Evolutionary conservation across 176 grass and related monocot species (phyloP), one percentile per base, ranked within the genome.

Genomic region (Musa schizocarpa): DNA sequence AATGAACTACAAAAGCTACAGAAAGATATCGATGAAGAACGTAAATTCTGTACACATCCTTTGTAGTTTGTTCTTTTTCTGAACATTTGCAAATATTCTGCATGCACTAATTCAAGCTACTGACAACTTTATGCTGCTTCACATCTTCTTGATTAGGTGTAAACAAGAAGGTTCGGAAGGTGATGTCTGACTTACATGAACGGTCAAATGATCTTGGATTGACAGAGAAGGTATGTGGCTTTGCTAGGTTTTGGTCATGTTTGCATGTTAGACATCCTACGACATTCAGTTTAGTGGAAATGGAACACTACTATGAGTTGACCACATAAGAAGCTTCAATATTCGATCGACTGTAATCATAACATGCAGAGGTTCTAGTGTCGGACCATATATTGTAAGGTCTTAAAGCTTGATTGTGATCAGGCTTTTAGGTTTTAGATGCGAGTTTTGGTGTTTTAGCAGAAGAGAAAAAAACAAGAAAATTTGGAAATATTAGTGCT

Each of bases 81-180:
- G 20, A 62, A 17, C 55, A 19, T 62, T 9, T 19, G 57, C 57
- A 17, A 14, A 58, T 12, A 3, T 68, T 13, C 10, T 68, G 13
- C 65, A 25, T 69, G 13, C 27, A 43, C 66, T 48, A 29, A 34
- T 56, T 58, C 21, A 11, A 34, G 53, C 25, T 20, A 71, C 3
- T 29, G 53, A 17, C 52, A 56, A 21, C 53, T 53, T 49, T 83
- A 22, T 66, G 22, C 78, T 24, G 69, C 9, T 61, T 17, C 13
- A 24, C 53, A 64, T 27, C 34, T 63, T 61, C 13, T 52, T 53
- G 50, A 8, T 23, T 58, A 92, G 86, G 89, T 50, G 75, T 89
- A 71, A 92, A 92, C 54, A 89, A 84, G 84, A 86, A 86, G 71
- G 89, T 89, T 70, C 66, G 70, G 10, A 84, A 84, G 51, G 77